Percentiles rank a stretch among this genome's conserved stretches.
Evolutionary conservation across 2,329 filamentous ascomycete species (phyloP).

Genomic region (Hypoxylon sp.): DNA sequence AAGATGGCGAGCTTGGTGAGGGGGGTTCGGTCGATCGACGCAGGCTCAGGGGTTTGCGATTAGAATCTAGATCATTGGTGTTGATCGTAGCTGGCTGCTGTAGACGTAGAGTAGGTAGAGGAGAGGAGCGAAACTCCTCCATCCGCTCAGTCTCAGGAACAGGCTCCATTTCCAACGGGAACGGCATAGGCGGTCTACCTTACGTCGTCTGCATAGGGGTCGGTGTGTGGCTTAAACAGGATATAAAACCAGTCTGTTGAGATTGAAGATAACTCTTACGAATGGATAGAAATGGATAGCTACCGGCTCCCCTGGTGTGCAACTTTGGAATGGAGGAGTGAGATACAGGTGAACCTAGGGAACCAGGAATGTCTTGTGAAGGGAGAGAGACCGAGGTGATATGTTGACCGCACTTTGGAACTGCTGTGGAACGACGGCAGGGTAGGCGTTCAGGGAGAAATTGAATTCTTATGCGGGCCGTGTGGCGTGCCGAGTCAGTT

Average conservation of each 20-base stretch:
- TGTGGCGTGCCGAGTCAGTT: slow-evolving; percentile 39
- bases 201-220: slow-evolving; percentile 30
- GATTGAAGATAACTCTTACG: slow-evolving; percentile 10
- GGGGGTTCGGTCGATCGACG: slow-evolving; percentile 71
- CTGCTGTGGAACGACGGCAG: slow-evolving; percentile 38
- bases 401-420: slow-evolving; percentile 37
- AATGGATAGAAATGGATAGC: slow-evolving; percentile 24
- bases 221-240: slow-evolving; percentile 14
- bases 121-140: slow-evolving; percentile 73
- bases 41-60: slow-evolving; percentile 64
- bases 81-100: slow-evolving; percentile 56
- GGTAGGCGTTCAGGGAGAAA: slow-evolving; percentile 31
- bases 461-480: slow-evolving; percentile 41
- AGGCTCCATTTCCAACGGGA: slow-evolving; percentile 66
- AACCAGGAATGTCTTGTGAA: slow-evolving; percentile 27
- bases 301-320: slow-evolving; percentile 26
- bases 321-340: slow-evolving; percentile 47
- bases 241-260: slow-evolving; percentile 8
- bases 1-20: slow-evolving; percentile 66
- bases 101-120: slow-evolving; percentile 66
- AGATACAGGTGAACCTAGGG: slow-evolving; percentile 31
- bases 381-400: slow-evolving; percentile 30
- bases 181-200: slow-evolving; percentile 28
- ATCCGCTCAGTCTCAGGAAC: slow-evolving; percentile 77
- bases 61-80: slow-evolving; percentile 57